These are phyloP conservation scores for Phytophthora chlamydospora DNA, from an alignment of 352 stramenopile species.

Conservation along the genomic window DNA sequence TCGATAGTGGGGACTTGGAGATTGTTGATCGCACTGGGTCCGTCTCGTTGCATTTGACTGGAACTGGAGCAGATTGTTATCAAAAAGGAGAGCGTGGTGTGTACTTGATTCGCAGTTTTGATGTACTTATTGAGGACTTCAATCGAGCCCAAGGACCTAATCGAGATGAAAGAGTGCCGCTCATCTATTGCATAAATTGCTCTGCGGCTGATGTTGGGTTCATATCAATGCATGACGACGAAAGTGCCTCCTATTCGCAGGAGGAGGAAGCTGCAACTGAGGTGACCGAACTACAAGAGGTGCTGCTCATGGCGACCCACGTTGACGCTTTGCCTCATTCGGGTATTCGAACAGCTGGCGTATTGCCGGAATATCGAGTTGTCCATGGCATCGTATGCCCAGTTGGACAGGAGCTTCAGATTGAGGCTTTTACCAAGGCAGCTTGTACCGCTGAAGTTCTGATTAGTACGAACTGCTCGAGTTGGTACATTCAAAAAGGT, in stretches of 20 bases:
- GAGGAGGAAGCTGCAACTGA: slow-evolving; percentile 4
- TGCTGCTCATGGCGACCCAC: slow-evolving; percentile 39
- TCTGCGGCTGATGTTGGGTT: slow-evolving; percentile 27
- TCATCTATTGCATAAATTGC: slow-evolving; percentile 35
- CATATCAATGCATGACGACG: slow-evolving; percentile 27
- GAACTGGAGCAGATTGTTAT: slow-evolving; percentile 3
- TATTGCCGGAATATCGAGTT: slow-evolving; percentile 41
- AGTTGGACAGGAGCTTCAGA: slow-evolving; percentile 13
- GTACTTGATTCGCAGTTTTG: slow-evolving; percentile 42
- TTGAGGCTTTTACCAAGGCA: slow-evolving; percentile 13
- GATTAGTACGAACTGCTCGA: slow-evolving; percentile 25
- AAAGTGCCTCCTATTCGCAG: slow-evolving; percentile 2
- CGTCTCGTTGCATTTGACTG: slow-evolving; percentile 31
- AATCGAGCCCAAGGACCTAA: slow-evolving; percentile 8
- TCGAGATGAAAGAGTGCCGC: slow-evolving; percentile 16
- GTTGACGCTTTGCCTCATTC: slow-evolving; percentile 31
- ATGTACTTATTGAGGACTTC: slow-evolving; percentile 40
- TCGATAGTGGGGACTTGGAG: slow-evolving; percentile 44
- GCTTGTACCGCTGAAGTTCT: slow-evolving; percentile 39
- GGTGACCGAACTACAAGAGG: slow-evolving; percentile 5
- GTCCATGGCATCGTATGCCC: slow-evolving; percentile 43
- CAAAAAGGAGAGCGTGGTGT: slow-evolving; percentile 17
- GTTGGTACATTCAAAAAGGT: slow-evolving; percentile 46
- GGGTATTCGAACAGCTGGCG: slow-evolving; percentile 4
- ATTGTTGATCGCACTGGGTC: slow-evolving; percentile 53